Conservation (phyloP, 495 filamentous ascomycete genomes). For the Halenospora varia region DNA sequence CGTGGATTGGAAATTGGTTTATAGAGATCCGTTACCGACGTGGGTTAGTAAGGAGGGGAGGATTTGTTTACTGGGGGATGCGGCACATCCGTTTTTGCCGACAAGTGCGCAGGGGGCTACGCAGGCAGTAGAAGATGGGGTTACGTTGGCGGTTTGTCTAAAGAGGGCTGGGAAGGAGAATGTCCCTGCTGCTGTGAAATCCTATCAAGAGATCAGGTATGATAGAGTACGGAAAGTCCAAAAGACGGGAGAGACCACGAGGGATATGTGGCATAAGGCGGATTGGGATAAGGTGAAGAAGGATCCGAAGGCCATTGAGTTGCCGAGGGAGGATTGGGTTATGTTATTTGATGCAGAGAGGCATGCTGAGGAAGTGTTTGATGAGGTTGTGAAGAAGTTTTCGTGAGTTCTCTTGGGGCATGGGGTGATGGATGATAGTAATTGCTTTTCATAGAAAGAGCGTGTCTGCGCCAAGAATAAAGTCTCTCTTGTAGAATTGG, state of each 20-base stretch:
- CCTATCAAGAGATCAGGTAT: conserved; percentile 46
- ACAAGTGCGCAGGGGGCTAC: conserved; percentile 60
- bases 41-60: conserved; percentile 57
- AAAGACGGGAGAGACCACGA: conserved; percentile 51
- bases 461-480: no score
- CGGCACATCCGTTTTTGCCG: conserved; percentile 62
- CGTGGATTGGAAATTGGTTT: conserved; percentile 67
- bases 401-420: no score
- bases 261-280: conserved; percentile 58
- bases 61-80: conserved; percentile 56
- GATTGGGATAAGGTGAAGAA: conserved; percentile 52
- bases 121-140: conserved; percentile 61
- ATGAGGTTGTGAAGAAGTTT: conserved; percentile 14
- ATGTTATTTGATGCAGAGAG: conserved; percentile 56
- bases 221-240: conserved; percentile 50
- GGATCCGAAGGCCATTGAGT: conserved; percentile 51
- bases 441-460: no score
- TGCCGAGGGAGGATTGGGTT: conserved; percentile 55
- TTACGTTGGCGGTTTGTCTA: conserved; percentile 62
- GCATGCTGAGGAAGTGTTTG: conserved; percentile 46
- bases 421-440: no score
- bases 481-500: no score
- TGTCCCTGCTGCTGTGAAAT: conserved; percentile 38
- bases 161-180: conserved; percentile 34
- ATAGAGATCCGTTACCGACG: conserved; percentile 56